Conservation (phyloP, 1,284 basidiomycete genomes). For the Sanghuangporus weigelae region DNA sequence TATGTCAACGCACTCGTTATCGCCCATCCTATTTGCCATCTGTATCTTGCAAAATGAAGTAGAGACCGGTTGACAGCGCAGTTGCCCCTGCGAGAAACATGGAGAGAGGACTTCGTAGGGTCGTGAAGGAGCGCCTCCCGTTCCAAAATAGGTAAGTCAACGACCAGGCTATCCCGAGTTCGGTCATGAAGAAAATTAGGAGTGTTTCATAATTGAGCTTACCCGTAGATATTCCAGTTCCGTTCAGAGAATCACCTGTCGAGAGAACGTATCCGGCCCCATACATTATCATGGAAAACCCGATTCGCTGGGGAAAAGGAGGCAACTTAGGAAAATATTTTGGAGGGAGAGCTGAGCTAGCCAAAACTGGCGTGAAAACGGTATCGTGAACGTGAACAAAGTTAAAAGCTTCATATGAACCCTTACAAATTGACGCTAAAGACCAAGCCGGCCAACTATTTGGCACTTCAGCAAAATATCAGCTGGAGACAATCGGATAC, state of each 20-base stretch:
- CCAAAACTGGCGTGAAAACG: neutral
- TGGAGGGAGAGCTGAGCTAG: constrained; percentile 3
- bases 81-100: constrained; percentile 32
- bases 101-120: constrained; percentile 31
- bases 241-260: constrained; percentile 38
- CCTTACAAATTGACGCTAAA: constrained; percentile 2
- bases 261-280: constrained; percentile 40
- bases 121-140: constrained; percentile 28
- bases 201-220: constrained; percentile 1
- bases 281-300: constrained; percentile 40
- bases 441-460: constrained; percentile 12
- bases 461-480: neutral
- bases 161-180: constrained; percentile 36
- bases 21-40: neutral
- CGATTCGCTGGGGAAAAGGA: constrained; percentile 37
- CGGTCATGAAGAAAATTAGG: neutral
- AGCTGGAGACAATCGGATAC: neutral
- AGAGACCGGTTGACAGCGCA: constrained; percentile 31
- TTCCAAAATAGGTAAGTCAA: constrained; percentile 41
- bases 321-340: constrained; percentile 24
- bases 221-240: constrained; percentile 42
- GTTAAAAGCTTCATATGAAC: neutral
- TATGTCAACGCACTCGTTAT: neutral
- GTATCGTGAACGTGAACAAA: neutral
- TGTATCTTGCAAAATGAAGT: constrained; percentile 26